Evolutionary conservation across 225 moss, liverwort and hornwort genomes (phyloP).

Genomic region (Rhytidiadelphus loreus): DNA sequence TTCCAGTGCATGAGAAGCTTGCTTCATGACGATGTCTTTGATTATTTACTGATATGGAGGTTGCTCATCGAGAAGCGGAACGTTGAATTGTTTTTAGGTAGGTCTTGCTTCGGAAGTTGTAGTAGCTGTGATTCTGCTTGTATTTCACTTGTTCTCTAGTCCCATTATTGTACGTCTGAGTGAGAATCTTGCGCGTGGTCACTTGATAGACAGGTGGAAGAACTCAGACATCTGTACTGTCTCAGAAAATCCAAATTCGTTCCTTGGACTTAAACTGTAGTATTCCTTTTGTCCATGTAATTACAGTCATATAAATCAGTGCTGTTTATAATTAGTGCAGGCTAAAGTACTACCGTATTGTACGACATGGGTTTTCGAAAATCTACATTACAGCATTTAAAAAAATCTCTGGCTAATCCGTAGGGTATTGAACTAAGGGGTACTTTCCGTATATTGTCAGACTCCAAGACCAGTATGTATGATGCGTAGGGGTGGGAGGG

Average conservation of each 20-base stretch:
- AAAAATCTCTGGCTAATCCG: neutral
- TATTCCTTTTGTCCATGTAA: neutral
- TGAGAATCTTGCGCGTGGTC: neutral
- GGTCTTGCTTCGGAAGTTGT: neutral
- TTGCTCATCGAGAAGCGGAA: neutral
- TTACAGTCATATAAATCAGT: neutral
- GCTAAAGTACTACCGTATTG: neutral
- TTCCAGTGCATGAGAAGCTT: slow-evolving; percentile 1
- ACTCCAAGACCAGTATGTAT: neutral
- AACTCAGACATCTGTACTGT: neutral
- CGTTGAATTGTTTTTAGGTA: neutral
- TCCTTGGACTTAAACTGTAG: neutral
- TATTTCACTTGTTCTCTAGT: neutral
- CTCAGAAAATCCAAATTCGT: neutral
- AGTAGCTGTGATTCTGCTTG: neutral
- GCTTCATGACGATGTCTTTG: neutral
- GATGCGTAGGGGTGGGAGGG: neutral
- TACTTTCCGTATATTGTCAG: neutral
- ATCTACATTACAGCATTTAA: too few relatives aligned
- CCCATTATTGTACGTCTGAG: neutral
- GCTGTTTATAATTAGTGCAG: neutral
- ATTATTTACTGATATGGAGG: neutral
- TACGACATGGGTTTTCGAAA: neutral
- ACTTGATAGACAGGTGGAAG: neutral
- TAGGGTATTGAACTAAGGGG: neutral